phyloP scores from a whole-genome alignment of 305 asterid genomes.

The Fraxinus paxiana region DNA sequence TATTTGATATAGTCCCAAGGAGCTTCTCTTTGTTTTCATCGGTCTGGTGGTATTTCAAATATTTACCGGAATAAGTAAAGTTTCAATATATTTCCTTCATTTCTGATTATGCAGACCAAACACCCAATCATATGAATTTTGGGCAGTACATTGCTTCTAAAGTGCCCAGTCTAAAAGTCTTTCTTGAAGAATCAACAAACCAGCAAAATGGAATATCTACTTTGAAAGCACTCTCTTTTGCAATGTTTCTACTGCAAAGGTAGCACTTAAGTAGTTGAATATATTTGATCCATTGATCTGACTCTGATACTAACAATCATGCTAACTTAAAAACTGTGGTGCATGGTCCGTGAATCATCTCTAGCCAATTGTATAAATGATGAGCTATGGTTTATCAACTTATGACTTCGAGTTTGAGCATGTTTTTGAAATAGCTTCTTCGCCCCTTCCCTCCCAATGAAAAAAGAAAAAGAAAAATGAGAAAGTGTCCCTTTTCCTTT shows the following conservation, averaged over 20 bases:
- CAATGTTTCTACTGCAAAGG: slow-evolving; percentile 76
- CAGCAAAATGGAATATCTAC: slow-evolving; percentile 53
- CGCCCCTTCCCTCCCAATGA: background rate
- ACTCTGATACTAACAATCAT: background rate
- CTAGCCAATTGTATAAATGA: slow-evolving; percentile 6
- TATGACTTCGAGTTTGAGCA: slow-evolving; percentile 3
- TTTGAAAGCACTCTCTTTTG: slow-evolving; percentile 67
- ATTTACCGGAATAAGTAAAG: slow-evolving; percentile 3
- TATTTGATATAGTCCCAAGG: slow-evolving; percentile 6
- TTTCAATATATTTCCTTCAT: slow-evolving; percentile 4
- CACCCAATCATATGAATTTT: slow-evolving; percentile 50
- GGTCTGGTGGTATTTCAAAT: background rate
- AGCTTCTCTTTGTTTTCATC: background rate
- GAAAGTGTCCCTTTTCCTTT: background rate
- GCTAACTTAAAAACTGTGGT: background rate
- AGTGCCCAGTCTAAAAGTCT: slow-evolving; percentile 68
- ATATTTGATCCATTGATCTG: background rate
- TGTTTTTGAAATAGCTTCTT: slow-evolving; percentile 5
- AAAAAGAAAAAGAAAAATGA: background rate
- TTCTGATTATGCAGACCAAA: slow-evolving; percentile 51
- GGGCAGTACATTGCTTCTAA: slow-evolving; percentile 69
- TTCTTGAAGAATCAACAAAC: slow-evolving; percentile 46
- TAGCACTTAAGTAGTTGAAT: slow-evolving; percentile 22
- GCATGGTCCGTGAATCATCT: background rate
- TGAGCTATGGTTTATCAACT: slow-evolving; percentile 4